Percentiles rank a stretch among this genome's conserved stretches.
These are phyloP conservation scores for Linaria vulgaris DNA, from an alignment of 257 asterid species.

Conservation along the genomic window DNA sequence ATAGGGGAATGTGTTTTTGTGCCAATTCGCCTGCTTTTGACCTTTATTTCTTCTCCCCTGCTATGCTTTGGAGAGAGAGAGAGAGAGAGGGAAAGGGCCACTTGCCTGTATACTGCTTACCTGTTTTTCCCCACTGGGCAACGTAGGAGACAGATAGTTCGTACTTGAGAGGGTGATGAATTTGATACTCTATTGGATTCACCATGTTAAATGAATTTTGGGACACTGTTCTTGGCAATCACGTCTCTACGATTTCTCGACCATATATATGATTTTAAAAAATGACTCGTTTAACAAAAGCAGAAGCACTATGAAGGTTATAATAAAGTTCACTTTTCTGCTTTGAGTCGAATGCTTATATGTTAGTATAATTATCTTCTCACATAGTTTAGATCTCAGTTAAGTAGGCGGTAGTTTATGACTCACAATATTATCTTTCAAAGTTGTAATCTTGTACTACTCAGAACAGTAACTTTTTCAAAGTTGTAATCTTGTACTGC, in stretches of 20 bases:
- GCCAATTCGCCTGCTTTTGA: neutral
- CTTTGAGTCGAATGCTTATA: neutral
- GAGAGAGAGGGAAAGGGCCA: no score
- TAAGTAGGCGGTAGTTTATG: neutral
- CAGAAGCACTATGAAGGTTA: slow-evolving; percentile 12
- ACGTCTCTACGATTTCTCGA: no score
- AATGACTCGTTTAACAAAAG: neutral
- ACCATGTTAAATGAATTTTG: neutral
- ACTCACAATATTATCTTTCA: neutral
- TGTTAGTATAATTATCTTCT: neutral
- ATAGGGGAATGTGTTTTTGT: neutral
- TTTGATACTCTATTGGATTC: neutral
- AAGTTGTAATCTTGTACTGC: neutral
- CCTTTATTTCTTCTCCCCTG: no score
- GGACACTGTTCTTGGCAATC: neutral
- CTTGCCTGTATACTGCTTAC: neutral
- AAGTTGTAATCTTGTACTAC: neutral
- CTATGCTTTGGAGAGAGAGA: no score
- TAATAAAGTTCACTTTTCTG: neutral
- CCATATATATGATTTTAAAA: no score
- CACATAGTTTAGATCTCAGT: neutral
- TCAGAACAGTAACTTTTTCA: neutral
- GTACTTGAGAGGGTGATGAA: no score
- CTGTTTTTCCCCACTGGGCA: no score
- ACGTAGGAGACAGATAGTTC: no score